Base-by-base conservation (phyloP, 1,139 yeast genomes). In the Geotrichum reessii region DNA sequence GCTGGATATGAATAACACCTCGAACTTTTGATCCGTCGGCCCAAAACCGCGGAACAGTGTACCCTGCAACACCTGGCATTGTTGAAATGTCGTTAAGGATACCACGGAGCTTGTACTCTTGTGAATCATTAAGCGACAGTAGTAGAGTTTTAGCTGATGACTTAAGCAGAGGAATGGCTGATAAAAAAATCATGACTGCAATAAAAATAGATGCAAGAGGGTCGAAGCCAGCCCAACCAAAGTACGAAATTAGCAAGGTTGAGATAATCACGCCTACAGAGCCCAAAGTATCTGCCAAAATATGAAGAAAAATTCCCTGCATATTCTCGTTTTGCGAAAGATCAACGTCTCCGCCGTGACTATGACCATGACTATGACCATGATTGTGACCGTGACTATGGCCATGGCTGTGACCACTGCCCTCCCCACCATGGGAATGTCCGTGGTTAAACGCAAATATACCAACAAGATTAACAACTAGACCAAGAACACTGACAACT, bases 251-350 rank as follows among this genome's bases (percentile, higher is more conserved):
- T 57, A 81, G 75, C 31, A 79, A 63, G 0, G 99, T 93, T 0
- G 98, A 91, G 0, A 89, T 73, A 12, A 95, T 93, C 25, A 95
- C 99, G 5, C 99, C 98, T 0, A 91, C 96, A 0, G 98, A 92
- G 0, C 99, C 99, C 40, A 95, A 76, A 0, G 99, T 93, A 67
- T 93, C 99, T 0, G 99, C 99, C 52, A 93, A 73, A 50, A 93
- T 88, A 67, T 93, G 99, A 50, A 93, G 76, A 66, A 93, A 93
- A 11, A 93, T 90, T 24, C 99, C 99, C 62, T 85, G 84, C 95
- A 93, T 89, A 70, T 93, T 93, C 67, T 92, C 97, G 69, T 88
- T 88, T 31, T 73, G 72, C 56, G 54, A 64, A 60, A 71, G 77
- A 7, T 61, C 65, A n/a, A 50, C 46, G 48, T 62, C 50, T 17